Conservation (phyloP, 768 basidiomycete species). For the Serendipita vermifera region DNA sequence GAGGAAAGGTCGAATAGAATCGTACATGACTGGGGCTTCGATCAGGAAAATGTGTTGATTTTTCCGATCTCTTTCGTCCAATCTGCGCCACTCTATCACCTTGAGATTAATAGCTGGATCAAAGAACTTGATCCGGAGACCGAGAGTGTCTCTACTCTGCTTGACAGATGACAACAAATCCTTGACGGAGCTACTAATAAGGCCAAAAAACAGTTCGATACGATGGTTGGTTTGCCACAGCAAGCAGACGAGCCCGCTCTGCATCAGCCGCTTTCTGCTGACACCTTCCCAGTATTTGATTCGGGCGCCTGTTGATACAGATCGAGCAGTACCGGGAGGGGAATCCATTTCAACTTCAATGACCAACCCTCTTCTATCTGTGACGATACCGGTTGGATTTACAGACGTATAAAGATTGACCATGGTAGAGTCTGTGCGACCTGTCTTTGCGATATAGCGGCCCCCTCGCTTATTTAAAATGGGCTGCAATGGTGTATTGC, state of each 20-base stretch:
- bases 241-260: constrained; percentile 52
- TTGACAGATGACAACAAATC: background rate
- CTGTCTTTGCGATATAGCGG: constrained; percentile 13
- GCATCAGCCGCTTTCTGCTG: constrained; percentile 43
- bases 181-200: background rate
- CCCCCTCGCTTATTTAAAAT: constrained; percentile 18
- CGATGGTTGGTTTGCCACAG: constrained; percentile 30
- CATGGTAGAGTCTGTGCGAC: constrained; percentile 14
- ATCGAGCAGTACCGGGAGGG: constrained; percentile 44
- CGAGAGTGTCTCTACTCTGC: constrained; percentile 24
- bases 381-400: background rate
- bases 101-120: constrained; percentile 42
- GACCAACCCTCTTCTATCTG: constrained; percentile 35
- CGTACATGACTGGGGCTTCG: constrained; percentile 54
- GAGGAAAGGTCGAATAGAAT: constrained; percentile 54
- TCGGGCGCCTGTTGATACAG: constrained; percentile 28
- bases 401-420: constrained; percentile 19
- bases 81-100: constrained; percentile 17
- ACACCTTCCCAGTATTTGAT: constrained; percentile 48
- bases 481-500: constrained; percentile 10
- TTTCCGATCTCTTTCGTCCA: constrained; percentile 13
- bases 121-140: constrained; percentile 47
- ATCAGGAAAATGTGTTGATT: constrained; percentile 30
- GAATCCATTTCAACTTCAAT: constrained; percentile 35
- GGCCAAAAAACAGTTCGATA: constrained; percentile 15